These are phyloP conservation scores for Sugiyamaella xylanicola DNA, from an alignment of 1,139 yeast genomes.

Conservation along the genomic window DNA sequence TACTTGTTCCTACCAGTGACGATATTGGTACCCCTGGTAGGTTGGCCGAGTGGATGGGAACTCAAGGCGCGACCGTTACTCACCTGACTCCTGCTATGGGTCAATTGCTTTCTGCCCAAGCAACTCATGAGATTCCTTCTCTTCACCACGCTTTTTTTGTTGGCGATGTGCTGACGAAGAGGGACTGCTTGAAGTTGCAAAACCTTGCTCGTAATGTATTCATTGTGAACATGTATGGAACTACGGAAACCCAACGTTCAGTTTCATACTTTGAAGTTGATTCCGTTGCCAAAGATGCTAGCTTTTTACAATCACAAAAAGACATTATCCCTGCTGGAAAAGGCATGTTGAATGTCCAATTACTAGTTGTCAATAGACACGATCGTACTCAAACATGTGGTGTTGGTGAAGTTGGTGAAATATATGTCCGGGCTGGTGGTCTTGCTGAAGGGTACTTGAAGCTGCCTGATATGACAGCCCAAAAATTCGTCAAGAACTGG, in stretches of 20 bases:
- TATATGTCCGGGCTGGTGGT: conserved; percentile 97
- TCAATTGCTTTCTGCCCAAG: conserved; percentile 93
- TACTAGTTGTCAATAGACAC: conserved; percentile 87
- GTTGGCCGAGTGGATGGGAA: conserved; percentile 96
- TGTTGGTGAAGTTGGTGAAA: conserved; percentile 98
- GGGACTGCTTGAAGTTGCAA: conserved; percentile 93
- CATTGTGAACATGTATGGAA: conserved; percentile 98
- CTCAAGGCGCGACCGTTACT: conserved; percentile 89
- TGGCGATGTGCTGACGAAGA: conserved; percentile 94
- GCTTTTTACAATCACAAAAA: conserved; percentile 79
- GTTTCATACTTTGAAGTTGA: conserved; percentile 92
- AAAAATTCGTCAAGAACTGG: conserved; percentile 91
- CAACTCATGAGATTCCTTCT: conserved; percentile 81
- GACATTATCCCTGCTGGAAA: conserved; percentile 98
- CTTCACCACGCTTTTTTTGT: conserved; percentile 97
- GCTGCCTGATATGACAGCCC: conserved; percentile 81
- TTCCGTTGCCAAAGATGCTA: conserved; percentile 66
- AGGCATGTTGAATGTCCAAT: conserved; percentile 95
- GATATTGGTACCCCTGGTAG: conserved; percentile 98
- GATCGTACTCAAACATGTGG: conserved; percentile 91
- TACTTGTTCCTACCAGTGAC: conserved; percentile 91
- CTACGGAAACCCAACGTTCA: conserved; percentile 98
- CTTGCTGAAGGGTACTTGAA: conserved; percentile 95
- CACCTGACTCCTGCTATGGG: conserved; percentile 99
- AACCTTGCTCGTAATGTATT: conserved; percentile 84